Evolutionary conservation across 2,329 filamentous ascomycete species (phyloP).

Genomic region (Fonsecaea erecta): DNA sequence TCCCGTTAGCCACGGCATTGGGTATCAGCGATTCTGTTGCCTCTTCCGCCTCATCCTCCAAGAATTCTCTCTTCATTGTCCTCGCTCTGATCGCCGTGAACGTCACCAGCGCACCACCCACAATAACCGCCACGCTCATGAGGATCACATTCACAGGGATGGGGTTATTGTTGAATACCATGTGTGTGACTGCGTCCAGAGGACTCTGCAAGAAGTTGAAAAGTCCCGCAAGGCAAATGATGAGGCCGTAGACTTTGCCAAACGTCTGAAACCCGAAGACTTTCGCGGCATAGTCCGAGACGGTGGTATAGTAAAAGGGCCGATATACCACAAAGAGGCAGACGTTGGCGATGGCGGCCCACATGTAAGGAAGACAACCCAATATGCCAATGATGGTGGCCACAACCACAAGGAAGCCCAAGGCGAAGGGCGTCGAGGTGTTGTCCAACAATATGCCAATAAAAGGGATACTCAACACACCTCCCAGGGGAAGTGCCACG

Average conservation of each 20-base stretch:
- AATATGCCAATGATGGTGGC: conserved; percentile 78
- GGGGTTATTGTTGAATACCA: conserved; percentile 72
- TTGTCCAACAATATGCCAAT: conserved; percentile 81
- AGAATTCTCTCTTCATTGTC: conserved; percentile 36
- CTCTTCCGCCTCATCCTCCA: conserved; percentile 38
- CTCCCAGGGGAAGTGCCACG: conserved; percentile 79
- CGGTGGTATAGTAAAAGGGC: conserved; percentile 38
- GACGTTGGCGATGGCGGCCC: conserved; percentile 74
- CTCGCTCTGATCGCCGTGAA: conserved; percentile 59
- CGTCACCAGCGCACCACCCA: conserved; percentile 69
- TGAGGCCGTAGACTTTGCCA: conserved; percentile 88
- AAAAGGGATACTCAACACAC: conserved; percentile 82
- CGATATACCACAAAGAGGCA: conserved; percentile 62
- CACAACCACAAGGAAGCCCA: conserved; percentile 69
- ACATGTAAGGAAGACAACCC: conserved; percentile 71
- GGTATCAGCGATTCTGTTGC: conserved; percentile 37
- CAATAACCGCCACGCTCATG: conserved; percentile 62
- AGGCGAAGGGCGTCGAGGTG: conserved; percentile 71
- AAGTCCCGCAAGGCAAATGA: conserved; percentile 83
- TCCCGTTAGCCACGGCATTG: conserved; percentile 27
- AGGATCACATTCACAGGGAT: conserved; percentile 76
- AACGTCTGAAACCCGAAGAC: conserved; percentile 92
- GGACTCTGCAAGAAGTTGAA: conserved; percentile 83
- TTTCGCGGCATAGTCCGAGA: conserved; percentile 79
- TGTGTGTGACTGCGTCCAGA: conserved; percentile 77